Base-by-base conservation (phyloP, 139 green algal species). In the Zygnema cylindricum region DNA sequence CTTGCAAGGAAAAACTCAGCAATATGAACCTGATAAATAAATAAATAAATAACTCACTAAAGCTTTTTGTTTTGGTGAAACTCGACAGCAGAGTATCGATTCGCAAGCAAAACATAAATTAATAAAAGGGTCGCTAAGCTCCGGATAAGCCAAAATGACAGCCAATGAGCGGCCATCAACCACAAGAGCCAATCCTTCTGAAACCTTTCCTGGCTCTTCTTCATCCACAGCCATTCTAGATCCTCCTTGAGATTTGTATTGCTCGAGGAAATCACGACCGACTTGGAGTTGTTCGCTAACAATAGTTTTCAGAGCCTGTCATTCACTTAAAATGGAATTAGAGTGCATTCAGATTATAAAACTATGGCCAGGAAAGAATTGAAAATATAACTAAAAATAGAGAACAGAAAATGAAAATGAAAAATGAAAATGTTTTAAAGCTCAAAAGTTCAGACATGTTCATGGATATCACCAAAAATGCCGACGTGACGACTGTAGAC, bases 51-150 rank as follows among this genome's bases (percentile, higher is more conserved):
- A 82, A 54, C 77, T 49, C 35, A 85, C 77, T 55, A 16, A 73
- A 43, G 79, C 88, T 81, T 95, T 95, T 57, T 95, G 93, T 33
- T 93, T 81, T 30, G 93, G 93, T 1, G 88, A 94, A 16, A 95
- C 93, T n/a, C 93, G 91, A 69, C 95, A 98, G 89, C 94, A 98
- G 43, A 98, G 93, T 35, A 97, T 94, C 39, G 93, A 92, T 40
- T 83, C 91, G 92, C 94, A 96, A 35, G 49, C n/a, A 3, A 57
- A 94, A 77, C 93, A 96, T 57, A 97, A 86, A 57, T 92, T 25
- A 79, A 97, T 76, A n/a, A 94, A 93, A 1, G 21, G 40, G 11
- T 33, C 22, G 1, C 76, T 63, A n/a, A 43, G n/a, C 0, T 88
- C 41, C 11, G 89, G 55, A 39, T 89, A 30, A 0, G 49, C 81